Base-by-base conservation (phyloP, 768 basidiomycete species). In the Tulasnella sp. region DNA sequence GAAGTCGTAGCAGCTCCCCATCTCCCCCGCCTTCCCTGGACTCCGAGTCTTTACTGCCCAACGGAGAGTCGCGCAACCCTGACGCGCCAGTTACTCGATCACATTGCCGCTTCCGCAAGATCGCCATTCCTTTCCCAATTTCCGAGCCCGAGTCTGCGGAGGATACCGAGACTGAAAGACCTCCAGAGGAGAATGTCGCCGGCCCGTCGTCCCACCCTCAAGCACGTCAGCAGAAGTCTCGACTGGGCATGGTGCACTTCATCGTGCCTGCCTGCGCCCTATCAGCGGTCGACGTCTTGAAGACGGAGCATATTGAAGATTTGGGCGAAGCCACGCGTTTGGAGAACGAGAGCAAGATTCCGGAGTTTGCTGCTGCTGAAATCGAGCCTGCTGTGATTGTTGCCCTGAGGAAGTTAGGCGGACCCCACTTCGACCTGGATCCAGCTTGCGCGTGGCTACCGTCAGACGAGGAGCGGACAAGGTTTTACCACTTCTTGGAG, bases 251-350 rank as follows among this genome's bases (percentile, higher is more conserved):
- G n/a, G 60, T 40, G 6, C 32, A 59, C 32, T 61, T 63, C 61
- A 50, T 63, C 34, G 51, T 63, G 21, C 62, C 62, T 3, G 49
- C 42, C 14, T 63, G 62, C 36, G 34, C 62, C 2, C 37, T 63
- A 19, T 34, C 50, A 17, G 43, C 58, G 7, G 42, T 31, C 21
- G 61, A 61, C 21, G 62, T 59, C 15, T 52, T 62, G 40, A 54
- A 59, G 42, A 50, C 48, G 35, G 61, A 49, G 19, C 15, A 45
- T 25, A 59, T 63, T 9, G 57, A 63, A 19, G 62, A 62, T 37
- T 58, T 43, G 23, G 62, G 62, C 14, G 59, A 59, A 29, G 62
- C 62, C 25, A 62, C 57, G 12, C 27, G 41, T 19, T 39, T 34
- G 7, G 62, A 63, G 15, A 61, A 62, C 41, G 39, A 54, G 25